phyloP scores from a whole-genome alignment of 306 rosid genomes.

The Prosopis cineraria region DNA sequence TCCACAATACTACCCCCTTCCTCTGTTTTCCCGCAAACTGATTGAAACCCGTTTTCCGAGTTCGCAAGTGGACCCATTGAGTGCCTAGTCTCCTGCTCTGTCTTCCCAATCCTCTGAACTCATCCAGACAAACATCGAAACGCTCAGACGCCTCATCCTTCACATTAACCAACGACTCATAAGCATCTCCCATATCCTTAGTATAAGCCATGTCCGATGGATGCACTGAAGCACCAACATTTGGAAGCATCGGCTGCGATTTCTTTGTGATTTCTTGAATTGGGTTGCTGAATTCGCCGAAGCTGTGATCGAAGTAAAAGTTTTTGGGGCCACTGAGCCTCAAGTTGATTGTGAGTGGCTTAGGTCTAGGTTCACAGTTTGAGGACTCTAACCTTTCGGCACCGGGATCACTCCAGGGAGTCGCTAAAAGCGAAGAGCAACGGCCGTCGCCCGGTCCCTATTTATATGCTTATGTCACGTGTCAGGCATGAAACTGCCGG shows the following conservation, averaged over 20 bases:
- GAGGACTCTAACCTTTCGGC: constrained; percentile 39
- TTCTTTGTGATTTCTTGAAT: constrained; percentile 49
- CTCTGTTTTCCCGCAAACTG: constrained; percentile 70
- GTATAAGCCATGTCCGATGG: constrained; percentile 54
- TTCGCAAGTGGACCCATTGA: constrained; percentile 28
- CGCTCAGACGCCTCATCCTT: constrained; percentile 81
- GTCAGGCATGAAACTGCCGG: not conserved
- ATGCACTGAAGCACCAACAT: constrained; percentile 46
- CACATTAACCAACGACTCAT: constrained; percentile 74
- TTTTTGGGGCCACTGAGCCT: constrained; percentile 45
- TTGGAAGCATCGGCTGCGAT: constrained; percentile 67
- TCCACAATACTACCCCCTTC: constrained; percentile 31
- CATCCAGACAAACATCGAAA: constrained; percentile 63
- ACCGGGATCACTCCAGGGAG: not conserved
- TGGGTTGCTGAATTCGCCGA: constrained; percentile 67
- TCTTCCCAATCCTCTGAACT: constrained; percentile 50
- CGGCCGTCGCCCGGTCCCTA: not conserved
- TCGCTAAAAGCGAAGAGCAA: not conserved
- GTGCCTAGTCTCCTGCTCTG: constrained; percentile 55
- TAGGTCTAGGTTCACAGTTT: constrained; percentile 22
- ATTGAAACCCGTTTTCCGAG: constrained; percentile 62
- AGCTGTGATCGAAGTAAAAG: constrained; percentile 68
- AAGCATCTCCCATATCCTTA: constrained; percentile 58
- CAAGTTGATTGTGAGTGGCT: constrained; percentile 31
- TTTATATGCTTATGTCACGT: constrained; percentile 17